phyloP scores from a whole-genome alignment of 116 monocot species.

The Trichopus zeylanicus region DNA sequence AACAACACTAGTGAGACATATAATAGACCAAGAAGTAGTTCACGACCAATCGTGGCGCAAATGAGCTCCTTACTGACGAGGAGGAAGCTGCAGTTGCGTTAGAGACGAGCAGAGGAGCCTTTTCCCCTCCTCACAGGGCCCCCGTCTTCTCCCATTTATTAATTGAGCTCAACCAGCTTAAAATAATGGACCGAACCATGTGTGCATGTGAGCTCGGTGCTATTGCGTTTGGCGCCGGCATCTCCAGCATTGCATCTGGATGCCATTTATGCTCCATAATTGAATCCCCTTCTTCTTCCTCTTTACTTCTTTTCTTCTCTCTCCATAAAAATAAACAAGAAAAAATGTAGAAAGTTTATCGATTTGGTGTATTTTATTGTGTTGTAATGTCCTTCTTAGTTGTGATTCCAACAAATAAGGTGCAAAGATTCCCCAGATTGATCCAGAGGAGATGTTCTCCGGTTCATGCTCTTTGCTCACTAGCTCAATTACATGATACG shows the following conservation, averaged over 20 bases:
- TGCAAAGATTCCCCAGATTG: conserved; percentile 58
- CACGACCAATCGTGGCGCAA: too few species aligned
- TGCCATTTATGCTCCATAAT: too few species aligned
- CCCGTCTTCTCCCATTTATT: conserved; percentile 15
- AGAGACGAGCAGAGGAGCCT: too few species aligned
- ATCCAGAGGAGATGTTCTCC: conserved; percentile 13
- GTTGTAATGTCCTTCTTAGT: conserved; percentile 18
- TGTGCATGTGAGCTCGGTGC: conserved; percentile 15
- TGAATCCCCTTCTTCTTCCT: neutral
- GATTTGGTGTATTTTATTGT: conserved; percentile 3
- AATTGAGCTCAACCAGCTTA: conserved; percentile 1
- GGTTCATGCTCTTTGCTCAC: conserved; percentile 15
- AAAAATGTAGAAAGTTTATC: neutral
- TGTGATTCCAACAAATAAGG: conserved; percentile 28
- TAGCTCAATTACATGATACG: neutral
- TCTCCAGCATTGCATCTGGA: conserved; percentile 22
- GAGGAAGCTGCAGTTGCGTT: too few species aligned
- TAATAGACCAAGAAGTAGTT: too few species aligned
- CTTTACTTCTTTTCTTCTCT: conserved; percentile 3
- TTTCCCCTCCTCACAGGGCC: conserved; percentile 30
- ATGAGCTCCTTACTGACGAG: too few species aligned
- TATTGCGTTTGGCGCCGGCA: too few species aligned
- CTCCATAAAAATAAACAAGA: too few species aligned
- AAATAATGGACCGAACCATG: conserved; percentile 6
- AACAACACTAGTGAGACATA: too few species aligned